Evolutionary conservation across 306 rosid genomes (phyloP).

Genomic region (Mimosa bimucronata): DNA sequence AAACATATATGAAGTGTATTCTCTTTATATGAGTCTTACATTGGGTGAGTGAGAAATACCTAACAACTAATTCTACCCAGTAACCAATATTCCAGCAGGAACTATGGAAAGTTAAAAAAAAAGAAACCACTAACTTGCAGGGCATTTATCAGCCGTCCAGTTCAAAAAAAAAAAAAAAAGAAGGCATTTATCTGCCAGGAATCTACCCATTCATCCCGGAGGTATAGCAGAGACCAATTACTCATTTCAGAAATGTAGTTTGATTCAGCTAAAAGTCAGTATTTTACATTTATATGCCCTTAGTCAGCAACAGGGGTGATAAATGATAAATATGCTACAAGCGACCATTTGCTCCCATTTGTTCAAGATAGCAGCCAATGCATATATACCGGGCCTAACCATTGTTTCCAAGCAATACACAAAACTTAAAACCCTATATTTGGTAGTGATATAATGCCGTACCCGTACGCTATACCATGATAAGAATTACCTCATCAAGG

Average conservation of each 20-base stretch:
- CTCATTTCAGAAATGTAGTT: not conserved
- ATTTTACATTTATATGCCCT: not conserved
- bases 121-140: not conserved
- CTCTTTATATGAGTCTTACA: not conserved
- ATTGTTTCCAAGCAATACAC: not conserved
- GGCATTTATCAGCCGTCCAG: not conserved
- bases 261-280: not conserved
- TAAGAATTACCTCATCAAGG: conserved; percentile 78
- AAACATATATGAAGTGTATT: not conserved
- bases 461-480: not conserved
- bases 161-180: too few relatives aligned
- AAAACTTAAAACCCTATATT: not conserved
- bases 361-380: not conserved
- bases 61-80: not conserved
- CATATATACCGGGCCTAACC: not conserved
- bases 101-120: not conserved
- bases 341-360: not conserved
- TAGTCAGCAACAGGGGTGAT: not conserved
- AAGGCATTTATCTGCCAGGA: not conserved
- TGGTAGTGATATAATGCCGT: not conserved
- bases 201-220: not conserved
- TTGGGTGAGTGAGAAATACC: not conserved
- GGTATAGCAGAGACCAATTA: not conserved
- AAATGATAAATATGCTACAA: not conserved
- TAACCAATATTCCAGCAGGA: not conserved